A percentile compares a stretch with the other conserved stretches of the same genome.
phyloP scores from a whole-genome alignment of 371 early-diverging fungal genomes.

The Lichtheimia hyalospora region DNA sequence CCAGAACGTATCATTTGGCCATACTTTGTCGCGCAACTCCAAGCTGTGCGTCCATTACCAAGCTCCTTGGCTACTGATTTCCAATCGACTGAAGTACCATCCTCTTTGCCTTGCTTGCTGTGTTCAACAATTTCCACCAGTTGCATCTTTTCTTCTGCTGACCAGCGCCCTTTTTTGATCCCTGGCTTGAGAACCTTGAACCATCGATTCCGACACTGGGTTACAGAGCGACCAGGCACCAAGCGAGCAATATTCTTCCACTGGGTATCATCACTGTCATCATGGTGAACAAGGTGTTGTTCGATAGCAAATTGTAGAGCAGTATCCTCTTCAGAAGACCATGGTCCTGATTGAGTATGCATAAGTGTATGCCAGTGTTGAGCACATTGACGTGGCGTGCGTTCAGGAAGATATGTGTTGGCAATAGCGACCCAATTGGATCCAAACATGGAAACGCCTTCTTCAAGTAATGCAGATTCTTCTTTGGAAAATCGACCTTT shows the following conservation, averaged over 20 bases:
- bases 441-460: conserved; percentile 48
- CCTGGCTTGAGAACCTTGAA: conserved; percentile 1
- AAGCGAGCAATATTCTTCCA: conserved; percentile 31
- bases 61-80: conserved; percentile 23
- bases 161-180: conserved; percentile 26
- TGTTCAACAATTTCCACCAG: conserved; percentile 35
- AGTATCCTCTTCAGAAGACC: conserved; percentile 34
- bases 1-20: conserved; percentile 12
- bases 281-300: not conserved
- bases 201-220: conserved; percentile 31
- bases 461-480: conserved; percentile 28
- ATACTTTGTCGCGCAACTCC: conserved; percentile 23
- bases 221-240: conserved; percentile 22
- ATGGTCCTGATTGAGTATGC: conserved; percentile 4
- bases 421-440: conserved; percentile 38
- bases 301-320: conserved; percentile 24
- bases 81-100: conserved; percentile 14
- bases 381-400: conserved; percentile 35
- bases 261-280: not conserved
- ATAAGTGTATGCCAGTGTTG: conserved; percentile 16
- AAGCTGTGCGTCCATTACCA: conserved; percentile 24
- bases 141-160: conserved; percentile 29
- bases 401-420: conserved; percentile 34
- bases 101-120: not conserved
- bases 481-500: conserved; percentile 18